Conservation (phyloP, 805 yeast species). For the Starmerella etchellsii region DNA sequence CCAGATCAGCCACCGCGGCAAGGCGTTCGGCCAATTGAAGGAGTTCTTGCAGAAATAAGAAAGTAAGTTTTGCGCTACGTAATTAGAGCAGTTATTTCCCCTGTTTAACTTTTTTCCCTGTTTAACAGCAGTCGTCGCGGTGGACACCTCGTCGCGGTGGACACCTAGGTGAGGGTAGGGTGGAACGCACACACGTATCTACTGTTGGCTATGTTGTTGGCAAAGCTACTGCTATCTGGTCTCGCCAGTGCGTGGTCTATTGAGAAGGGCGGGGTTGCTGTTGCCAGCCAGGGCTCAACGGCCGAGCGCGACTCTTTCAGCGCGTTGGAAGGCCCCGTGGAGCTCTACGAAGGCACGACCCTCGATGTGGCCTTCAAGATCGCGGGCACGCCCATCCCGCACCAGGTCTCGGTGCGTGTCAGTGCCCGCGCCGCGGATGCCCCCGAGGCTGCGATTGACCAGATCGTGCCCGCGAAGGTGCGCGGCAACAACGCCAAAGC, state of each 20-base stretch:
- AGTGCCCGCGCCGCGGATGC: conserved; percentile 1
- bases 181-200: too few relatives aligned
- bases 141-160: too few relatives aligned
- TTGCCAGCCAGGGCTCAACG: conserved; percentile 15
- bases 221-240: not conserved
- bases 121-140: too few relatives aligned
- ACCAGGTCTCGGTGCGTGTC: conserved; percentile 17
- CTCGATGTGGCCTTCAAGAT: conserved; percentile 19
- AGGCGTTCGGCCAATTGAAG: conserved; percentile 63
- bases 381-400: conserved; percentile 11
- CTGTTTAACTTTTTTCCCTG: too few relatives aligned
- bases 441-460: conserved; percentile 3
- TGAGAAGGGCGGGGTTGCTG: conserved; percentile 18
- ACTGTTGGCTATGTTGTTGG: not conserved
- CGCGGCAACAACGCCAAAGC: conserved; percentile 26
- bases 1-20: conserved; percentile 72
- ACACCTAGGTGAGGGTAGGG: too few relatives aligned
- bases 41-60: conserved; percentile 28
- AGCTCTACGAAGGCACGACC: conserved; percentile 11
- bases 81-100: too few relatives aligned
- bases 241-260: conserved; percentile 21
- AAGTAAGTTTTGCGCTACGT: not conserved
- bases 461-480: conserved; percentile 21
- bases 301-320: conserved; percentile 14
- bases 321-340: conserved; percentile 11